A percentile compares a stretch with the other conserved stretches of the same genome.
These are phyloP conservation scores for Diaporthe destruens DNA, from an alignment of 2,329 filamentous ascomycete species.

Conservation along the genomic window DNA sequence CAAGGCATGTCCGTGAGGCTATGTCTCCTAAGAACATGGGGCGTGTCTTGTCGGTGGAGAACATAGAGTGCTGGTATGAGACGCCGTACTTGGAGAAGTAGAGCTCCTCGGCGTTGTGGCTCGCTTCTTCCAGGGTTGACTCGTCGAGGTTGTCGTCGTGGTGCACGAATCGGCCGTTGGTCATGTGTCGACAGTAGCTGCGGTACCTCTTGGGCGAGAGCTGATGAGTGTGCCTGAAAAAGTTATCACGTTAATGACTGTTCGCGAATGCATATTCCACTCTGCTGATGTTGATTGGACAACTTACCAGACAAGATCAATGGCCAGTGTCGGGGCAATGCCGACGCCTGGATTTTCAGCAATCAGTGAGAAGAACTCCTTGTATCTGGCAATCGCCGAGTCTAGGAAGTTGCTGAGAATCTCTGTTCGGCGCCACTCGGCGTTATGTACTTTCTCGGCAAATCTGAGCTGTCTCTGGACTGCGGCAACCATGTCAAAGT, in stretches of 20 bases:
- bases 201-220: conserved; percentile 12
- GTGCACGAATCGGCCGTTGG: conserved; percentile 13
- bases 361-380: conserved; percentile 29
- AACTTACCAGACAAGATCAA: conserved; percentile 29
- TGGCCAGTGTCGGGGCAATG: background rate
- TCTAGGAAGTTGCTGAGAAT: background rate
- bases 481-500: conserved; percentile 31
- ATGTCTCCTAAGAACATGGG: background rate
- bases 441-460: background rate
- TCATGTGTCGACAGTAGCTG: conserved; percentile 10
- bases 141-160: conserved; percentile 30
- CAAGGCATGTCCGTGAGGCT: background rate
- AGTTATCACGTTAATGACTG: background rate
- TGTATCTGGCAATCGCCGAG: background rate
- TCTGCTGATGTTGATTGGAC: no score
- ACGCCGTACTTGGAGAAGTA: conserved; percentile 8
- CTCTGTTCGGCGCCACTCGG: background rate
- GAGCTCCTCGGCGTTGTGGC: background rate
- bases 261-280: no score
- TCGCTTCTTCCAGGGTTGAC: background rate
- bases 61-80: background rate
- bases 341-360: conserved; percentile 20
- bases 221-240: conserved; percentile 27
- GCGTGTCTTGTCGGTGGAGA: fast-evolving
- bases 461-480: conserved; percentile 26